Base-by-base conservation (phyloP, 345 rosid species). In the Mangifera indica region DNA sequence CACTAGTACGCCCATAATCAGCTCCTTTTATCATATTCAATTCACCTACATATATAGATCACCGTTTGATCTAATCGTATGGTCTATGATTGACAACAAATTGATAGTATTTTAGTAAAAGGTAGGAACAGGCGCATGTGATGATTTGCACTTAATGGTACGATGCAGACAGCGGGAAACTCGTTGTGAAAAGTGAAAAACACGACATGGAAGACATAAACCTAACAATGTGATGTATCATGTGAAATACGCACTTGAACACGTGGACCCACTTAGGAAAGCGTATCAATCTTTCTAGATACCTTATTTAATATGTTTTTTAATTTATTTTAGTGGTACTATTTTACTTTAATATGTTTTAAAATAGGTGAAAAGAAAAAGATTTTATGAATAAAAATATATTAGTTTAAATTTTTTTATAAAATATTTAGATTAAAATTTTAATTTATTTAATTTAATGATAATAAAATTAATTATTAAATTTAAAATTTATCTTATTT, bases 241-340 rank as follows among this genome's bases (percentile, higher is more conserved):
- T 62, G 78, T 70, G 78, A 73, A 32, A 48, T 15, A 44, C 46
- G 9, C 69, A 25, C 37, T 46, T 49, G 5, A 62, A 42, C 62
- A 66, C 60, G 69, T 54, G 75, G 72, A 15, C 56, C 72, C 77
- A 69, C 64, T 53, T 59, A 5, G n/a, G 14, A 13, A 65, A 70
- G 22, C 71, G 45, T 37, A 48, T 34, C 76, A 12, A 45, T 44
- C 69, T 67, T 72, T 67, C 54, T 61, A 46, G 70, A 60, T 55
- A 42, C 17, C 48, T 13, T 32, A 18, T 37, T 37, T 5, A 37
- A 37, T 37, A 37, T 37, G 7, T 3, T 34, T 34, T 37, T 5
- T 7, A 37, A 7, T 6, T 37, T 37, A 4, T 37, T n/a, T n/a
- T n/a, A n/a, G n/a, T n/a, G n/a, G n/a, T n/a, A n/a, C n/a, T n/a